Base-by-base conservation (phyloP, 2,329 filamentous ascomycete species). In the Xylaria sp. region DNA sequence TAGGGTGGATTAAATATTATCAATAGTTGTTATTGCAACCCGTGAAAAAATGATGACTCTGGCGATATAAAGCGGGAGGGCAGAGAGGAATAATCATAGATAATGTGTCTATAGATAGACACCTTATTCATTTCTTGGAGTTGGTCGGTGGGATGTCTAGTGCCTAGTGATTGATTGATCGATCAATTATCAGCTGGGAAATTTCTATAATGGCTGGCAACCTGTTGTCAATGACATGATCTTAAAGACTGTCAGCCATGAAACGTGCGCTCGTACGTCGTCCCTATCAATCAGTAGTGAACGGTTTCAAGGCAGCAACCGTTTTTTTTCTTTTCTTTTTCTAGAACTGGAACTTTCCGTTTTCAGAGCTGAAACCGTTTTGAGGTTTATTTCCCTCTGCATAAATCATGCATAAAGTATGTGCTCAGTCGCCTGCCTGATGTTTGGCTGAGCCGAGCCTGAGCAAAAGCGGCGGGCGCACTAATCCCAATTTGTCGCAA, bases 391-490 rank as follows among this genome's bases (percentile, higher is more conserved):
- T 39, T 55, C 36, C 33, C 33, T 55, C 51, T 27, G 51, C 51
- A 55, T 55, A 55, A 55, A 39, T 53, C 38, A 38, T 53, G 50
- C 50, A 53, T 38, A 53, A 53, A 38, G 20, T 15, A 44, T 13
- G 39, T 10, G 39, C 39, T 5, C 44, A 47, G 44, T 47, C 38
- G 25, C 45, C 25, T 29, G 25, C 25, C 51, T 54, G 33, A 54
- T 17, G 27, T 38, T 27, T 39, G 33, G 31, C 36, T 65, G 55
- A 65, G 62, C 62, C 47, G 47, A 65, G 49, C 55, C 55, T 64
- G 45, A 59, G 54, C 47, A 64, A 64, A 64, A 64, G 62, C 54
- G 29, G 62, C 62, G 22, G 27, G 13, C 25, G 20, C 51, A 54
- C 61, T 64, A 64, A 38, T 31, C 61, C 54, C 6, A 49, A 3